Evolutionary conservation across 2,329 filamentous ascomycete genomes (phyloP).

Genomic region (Byssochlamys sp.): DNA sequence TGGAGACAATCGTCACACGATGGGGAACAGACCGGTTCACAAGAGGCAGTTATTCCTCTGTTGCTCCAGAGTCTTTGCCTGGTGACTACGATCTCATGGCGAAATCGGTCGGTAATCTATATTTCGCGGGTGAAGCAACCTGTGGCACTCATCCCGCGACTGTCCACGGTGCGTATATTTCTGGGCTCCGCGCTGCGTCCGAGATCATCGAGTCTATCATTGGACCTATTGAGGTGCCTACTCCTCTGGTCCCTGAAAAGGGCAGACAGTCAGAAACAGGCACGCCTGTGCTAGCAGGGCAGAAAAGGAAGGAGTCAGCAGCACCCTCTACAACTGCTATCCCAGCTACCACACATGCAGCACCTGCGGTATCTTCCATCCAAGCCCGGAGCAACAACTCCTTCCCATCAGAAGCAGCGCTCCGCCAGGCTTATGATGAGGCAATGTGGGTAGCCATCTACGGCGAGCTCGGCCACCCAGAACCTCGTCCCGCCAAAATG

Average conservation of each 20-base stretch:
- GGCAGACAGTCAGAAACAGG: conserved; percentile 26
- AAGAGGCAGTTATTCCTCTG: conserved; percentile 90
- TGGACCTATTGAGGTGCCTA: conserved; percentile 68
- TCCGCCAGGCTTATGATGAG: conserved; percentile 46
- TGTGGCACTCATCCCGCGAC: conserved; percentile 93
- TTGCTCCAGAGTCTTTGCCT: conserved; percentile 68
- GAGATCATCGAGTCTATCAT: conserved; percentile 73
- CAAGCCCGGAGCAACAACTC: conserved; percentile 9
- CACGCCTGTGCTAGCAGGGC: conserved; percentile 12
- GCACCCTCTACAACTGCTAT: neutral
- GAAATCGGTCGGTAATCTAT: conserved; percentile 69
- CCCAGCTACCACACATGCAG: neutral
- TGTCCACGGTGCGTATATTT: conserved; percentile 91
- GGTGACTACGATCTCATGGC: conserved; percentile 94
- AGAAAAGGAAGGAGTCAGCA: conserved; percentile 16
- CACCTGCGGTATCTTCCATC: conserved; percentile 3
- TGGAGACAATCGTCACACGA: conserved; percentile 79
- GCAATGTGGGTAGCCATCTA: conserved; percentile 49
- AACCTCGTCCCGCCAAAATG: conserved; percentile 60
- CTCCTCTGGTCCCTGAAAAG: conserved; percentile 62
- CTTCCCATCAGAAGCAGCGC: conserved; percentile 16
- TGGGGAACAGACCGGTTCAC: conserved; percentile 88
- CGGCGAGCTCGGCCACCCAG: conserved; percentile 61
- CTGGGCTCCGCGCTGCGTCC: conserved; percentile 77
- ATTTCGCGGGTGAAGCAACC: conserved; percentile 94